Evolutionary conservation across 2,329 filamentous ascomycete genomes (phyloP), one percentile per base, ranked within the genome.

Genomic region (Venturia asperata): DNA sequence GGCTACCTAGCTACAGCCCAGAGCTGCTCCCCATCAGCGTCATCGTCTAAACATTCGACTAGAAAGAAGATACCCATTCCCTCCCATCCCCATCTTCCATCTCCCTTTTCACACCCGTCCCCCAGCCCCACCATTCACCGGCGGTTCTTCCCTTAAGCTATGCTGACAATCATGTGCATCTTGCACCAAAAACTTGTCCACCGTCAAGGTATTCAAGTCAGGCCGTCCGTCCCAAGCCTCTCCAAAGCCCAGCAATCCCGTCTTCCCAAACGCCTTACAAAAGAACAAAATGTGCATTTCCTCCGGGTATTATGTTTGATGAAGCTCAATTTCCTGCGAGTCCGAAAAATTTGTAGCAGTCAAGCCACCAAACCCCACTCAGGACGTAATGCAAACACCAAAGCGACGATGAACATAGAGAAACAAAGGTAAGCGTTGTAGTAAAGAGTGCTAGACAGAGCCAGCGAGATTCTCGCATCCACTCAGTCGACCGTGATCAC

Each of bases 201-300:
- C 27, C 52, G 15, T 58, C 30, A 37, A n/a, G 52, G 52, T 34
- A 55, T 24, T 24, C 52, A 41, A 37, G 27, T 9, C 24, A 37
- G 30, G 30, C 30, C 30, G 52, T 27, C 52, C 11, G 7, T 24
- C 19, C 27, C 27, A 37, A 1, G 27, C 52, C 52, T 21, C 27
- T 10, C 39, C 4, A 6, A 37, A 55, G 2, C 30, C 15, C 52
- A 37, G 15, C 30, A 58, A 1, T n/a, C 17, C 27, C 52, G 10
- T 58, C 52, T 58, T 41, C 21, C 52, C 52, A 13, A 58, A 58
- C 52, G 52, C 52, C 52, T n/a, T 58, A 58, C 52, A 58, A 21
- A 37, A 37, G 21, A n/a, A n/a, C 21, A 30, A 58, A 58, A 58
- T 58, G 52, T 58, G 52, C 52, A 58, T 34, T 58, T 58, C 52